Base-by-base conservation (phyloP, 2,329 filamentous ascomycete genomes). In the Verticillium tricorpus region DNA sequence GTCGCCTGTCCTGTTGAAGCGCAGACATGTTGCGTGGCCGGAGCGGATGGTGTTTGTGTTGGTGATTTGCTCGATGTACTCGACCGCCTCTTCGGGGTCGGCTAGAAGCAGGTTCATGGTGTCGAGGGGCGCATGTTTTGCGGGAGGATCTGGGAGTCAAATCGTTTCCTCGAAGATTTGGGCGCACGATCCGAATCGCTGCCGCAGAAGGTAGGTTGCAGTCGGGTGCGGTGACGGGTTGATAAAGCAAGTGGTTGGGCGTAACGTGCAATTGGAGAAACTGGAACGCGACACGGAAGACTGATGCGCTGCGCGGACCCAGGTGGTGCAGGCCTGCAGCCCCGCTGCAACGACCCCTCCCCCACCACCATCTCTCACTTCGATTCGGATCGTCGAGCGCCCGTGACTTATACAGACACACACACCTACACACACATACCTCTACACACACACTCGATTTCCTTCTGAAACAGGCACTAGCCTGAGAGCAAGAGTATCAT, bases 1-100 rank as follows among this genome's bases (percentile, higher is more conserved):
- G 77, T 99, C 94, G 75, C 95, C 95, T 72, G 89, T 91, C 72
- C 93, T 91, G 72, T 94, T 97, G 83, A 99, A 99, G 67, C 94
- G 92, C 65, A 89, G 78, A 70, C 84, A 87, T 67, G 85, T 86
- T 62, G 85, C 84, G 76, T 89, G 85, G 31, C 86, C 85, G 52
- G 83, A 87, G 58, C 94, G 90, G 66, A 99, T 89, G 62, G 90
- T 93, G 72, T 92, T 92, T 37, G 91, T 93, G 67, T 97, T 89
- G 64, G 91, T 88, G 72, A 65, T 65, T 15, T 63, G 63, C 31
- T 66, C 63, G 50, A 65, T 65, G 32, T 64, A 61, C 58, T 66
- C 63, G 56, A 66, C 61, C 15, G 64, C 63, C 45, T 65, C 64
- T 50, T 87, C 85, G 40, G 58, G 58, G 73, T 87, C 85, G 45